Conservation (phyloP, 2,329 filamentous ascomycete species). For the Arthroderma sp. region DNA sequence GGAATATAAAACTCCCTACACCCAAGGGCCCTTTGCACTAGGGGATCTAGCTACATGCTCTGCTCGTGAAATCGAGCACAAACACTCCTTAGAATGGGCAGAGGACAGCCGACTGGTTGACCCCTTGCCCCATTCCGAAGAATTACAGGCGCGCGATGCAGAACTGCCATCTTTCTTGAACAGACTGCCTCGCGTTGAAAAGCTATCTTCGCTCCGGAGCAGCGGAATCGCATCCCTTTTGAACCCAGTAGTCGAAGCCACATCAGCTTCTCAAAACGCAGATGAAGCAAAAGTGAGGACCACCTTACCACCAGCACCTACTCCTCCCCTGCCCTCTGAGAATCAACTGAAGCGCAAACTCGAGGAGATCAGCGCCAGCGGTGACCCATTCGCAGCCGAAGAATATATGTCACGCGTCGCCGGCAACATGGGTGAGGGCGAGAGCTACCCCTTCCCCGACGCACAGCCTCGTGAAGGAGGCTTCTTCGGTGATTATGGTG, state of each 20-base stretch:
- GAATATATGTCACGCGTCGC: not conserved
- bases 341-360: not conserved
- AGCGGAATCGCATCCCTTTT: not conserved
- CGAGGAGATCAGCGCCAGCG: not conserved
- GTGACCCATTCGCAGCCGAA: not conserved
- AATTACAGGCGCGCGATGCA: no score
- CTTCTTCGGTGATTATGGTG: not conserved
- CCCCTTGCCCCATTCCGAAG: no score
- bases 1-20: not conserved
- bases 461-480: slow-evolving; percentile 1
- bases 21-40: not conserved
- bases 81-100: no score
- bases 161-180: not conserved
- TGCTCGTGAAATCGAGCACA: not conserved
- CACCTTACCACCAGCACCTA: not conserved
- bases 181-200: not conserved
- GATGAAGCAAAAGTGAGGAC: not conserved
- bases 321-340: not conserved
- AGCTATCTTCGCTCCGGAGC: not conserved
- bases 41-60: not conserved
- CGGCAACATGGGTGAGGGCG: no score
- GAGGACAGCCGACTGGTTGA: not conserved
- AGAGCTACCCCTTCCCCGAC: not conserved
- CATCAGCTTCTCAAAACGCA: not conserved
- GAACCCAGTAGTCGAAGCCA: not conserved